phyloP scores from a whole-genome alignment of 129 eudicot genomes.

The Tagetes patula region DNA sequence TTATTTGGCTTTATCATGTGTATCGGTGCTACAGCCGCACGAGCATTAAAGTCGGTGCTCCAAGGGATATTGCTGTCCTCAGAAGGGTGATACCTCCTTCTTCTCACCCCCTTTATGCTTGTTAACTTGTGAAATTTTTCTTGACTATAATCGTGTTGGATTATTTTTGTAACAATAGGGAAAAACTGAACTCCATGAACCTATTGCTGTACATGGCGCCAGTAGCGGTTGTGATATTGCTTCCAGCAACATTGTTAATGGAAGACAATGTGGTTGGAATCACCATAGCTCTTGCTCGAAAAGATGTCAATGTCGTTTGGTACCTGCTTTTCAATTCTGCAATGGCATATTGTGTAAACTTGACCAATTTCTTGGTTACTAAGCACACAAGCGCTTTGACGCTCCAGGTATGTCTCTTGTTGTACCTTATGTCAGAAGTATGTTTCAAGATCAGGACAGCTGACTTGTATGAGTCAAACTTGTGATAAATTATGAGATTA shows the following conservation, averaged over 20 bases:
- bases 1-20: conserved; percentile 36
- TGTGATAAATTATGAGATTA: no score
- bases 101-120: neutral
- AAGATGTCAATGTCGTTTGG: neutral
- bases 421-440: no score
- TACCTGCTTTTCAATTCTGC: conserved; percentile 5
- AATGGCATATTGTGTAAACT: conserved; percentile 3
- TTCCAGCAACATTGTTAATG: conserved; percentile 8
- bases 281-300: conserved; percentile 5
- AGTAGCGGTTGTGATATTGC: neutral
- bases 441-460: neutral
- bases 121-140: neutral
- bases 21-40: conserved; percentile 37
- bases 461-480: neutral
- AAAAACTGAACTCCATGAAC: conserved; percentile 15
- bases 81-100: conserved; percentile 24
- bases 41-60: conserved; percentile 35
- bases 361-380: conserved; percentile 15
- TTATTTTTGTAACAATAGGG: neutral
- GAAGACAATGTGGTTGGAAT: conserved; percentile 1
- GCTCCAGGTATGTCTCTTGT: neutral
- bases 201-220: conserved; percentile 9
- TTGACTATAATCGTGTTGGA: neutral
- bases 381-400: conserved; percentile 9
- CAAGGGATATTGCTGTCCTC: conserved; percentile 32